These are phyloP conservation scores for Globisporangium canariense DNA, from an alignment of 352 stramenopile species.

Conservation along the genomic window DNA sequence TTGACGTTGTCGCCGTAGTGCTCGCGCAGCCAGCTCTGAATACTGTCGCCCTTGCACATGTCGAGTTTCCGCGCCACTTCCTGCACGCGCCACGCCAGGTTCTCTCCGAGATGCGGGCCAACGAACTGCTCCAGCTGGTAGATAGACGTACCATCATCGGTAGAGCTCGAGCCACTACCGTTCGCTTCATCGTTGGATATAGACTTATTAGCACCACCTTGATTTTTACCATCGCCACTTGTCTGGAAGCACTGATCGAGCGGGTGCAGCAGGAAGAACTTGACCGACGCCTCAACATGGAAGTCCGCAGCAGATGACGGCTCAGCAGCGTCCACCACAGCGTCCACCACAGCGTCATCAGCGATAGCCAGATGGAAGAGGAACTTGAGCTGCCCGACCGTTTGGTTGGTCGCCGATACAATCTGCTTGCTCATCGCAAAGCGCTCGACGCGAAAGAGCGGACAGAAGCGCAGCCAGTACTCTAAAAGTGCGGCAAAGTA, in stretches of 20 bases:
- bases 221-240: no score
- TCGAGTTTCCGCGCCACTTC: conserved; percentile 66
- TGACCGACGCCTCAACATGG: conserved; percentile 78
- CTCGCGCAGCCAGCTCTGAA: conserved; percentile 43
- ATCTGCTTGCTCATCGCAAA: conserved; percentile 63
- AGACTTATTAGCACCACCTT: background rate
- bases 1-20: conserved; percentile 51
- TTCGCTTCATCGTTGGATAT: background rate
- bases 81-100: conserved; percentile 65
- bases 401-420: conserved; percentile 55
- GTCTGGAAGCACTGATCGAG: conserved; percentile 10
- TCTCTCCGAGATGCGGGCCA: conserved; percentile 67
- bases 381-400: conserved; percentile 74
- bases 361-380: conserved; percentile 38
- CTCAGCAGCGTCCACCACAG: background rate
- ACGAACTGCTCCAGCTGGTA: conserved; percentile 66
- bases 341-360: background rate
- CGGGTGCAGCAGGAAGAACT: conserved; percentile 72
- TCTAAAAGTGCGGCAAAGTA: conserved; percentile 74
- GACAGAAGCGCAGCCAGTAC: conserved; percentile 63
- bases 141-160: background rate
- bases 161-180: background rate
- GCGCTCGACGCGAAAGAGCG: conserved; percentile 32
- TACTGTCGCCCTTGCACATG: conserved; percentile 49
- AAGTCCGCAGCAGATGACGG: conserved; percentile 26